Base-by-base conservation (phyloP, 2,329 filamentous ascomycete genomes). In the Talaromyces sp. region DNA sequence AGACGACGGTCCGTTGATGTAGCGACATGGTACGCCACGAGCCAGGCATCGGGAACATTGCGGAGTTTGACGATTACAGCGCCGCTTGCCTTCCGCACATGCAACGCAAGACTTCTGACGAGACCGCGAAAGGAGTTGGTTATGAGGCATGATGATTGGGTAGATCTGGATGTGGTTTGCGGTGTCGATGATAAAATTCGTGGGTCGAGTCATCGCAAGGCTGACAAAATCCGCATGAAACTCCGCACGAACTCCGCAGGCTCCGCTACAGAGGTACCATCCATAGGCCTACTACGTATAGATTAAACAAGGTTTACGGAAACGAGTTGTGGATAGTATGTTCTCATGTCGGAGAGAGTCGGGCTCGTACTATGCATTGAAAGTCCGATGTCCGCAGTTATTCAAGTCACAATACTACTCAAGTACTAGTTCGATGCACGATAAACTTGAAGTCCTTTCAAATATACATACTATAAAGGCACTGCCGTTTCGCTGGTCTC, bases 41-140 rank as follows among this genome's bases (percentile, higher is more conserved):
- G 40, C 41, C n/a, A 50, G 14, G 33, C 56, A 58, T 2, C 56
- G 56, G 3, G 44, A 48, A 44, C 56, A 58, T n/a, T 58, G 53
- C 50, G 53, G 56, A 40, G 44, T 54, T 52, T 56, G 53, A 3
- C 56, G 56, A 44, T 52, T 51, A 22, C 56, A 58, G 14, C 50
- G 56, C 36, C 56, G 47, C 27, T 58, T 56, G 6, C 53, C 56
- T 19, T 51, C 47, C n/a, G 47, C 53, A 30, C 56, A 58, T 29
- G 44, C 45, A 16, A 52, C 35, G 16, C 56, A 58, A 2, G 53
- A 58, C 27, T 58, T 58, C 9, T 58, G 56, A 11, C 53, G 49
- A n/a, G 55, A 58, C 9, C 52, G 52, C 16, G 19, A 11, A 35
- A 19, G 10, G 16, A 33, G 8, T 13, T 36, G 24, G 32, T 16